A percentile compares a stretch with the other conserved stretches of the same genome.
phyloP scores from a whole-genome alignment of 176 grass and related monocot genomes.

The Eremochloa ophiuroides region DNA sequence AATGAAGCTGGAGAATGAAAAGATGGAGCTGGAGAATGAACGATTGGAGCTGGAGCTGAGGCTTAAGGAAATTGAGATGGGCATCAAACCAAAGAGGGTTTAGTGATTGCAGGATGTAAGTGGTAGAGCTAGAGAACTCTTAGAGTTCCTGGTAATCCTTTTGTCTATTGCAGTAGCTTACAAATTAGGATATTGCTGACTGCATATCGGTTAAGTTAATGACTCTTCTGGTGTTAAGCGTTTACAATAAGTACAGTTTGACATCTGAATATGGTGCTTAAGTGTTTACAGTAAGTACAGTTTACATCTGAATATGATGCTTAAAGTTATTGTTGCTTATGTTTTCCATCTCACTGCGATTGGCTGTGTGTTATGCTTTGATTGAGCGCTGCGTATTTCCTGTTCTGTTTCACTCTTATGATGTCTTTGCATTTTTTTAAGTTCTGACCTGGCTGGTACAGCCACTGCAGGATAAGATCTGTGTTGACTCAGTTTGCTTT shows the following conservation, averaged over 20 bases:
- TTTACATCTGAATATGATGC: too few species aligned
- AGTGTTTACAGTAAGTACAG: too few species aligned
- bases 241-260: slow-evolving; percentile 10
- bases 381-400: background rate
- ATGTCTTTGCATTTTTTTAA: background rate
- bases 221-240: slow-evolving; percentile 14
- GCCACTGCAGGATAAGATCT: background rate
- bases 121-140: slow-evolving; percentile 30
- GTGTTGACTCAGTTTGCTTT: background rate
- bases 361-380: slow-evolving; percentile 4
- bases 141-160: slow-evolving; percentile 30
- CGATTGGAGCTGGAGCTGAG: slow-evolving; percentile 62
- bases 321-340: background rate
- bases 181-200: slow-evolving; percentile 31
- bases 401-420: background rate
- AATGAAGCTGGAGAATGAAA: slow-evolving; percentile 76
- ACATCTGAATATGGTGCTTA: slow-evolving; percentile 26
- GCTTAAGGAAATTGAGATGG: slow-evolving; percentile 62
- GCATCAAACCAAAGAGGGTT: slow-evolving; percentile 45
- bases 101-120: slow-evolving; percentile 11
- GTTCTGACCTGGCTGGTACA: background rate
- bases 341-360: background rate
- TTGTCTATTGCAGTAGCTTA: slow-evolving; percentile 33
- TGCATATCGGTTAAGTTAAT: slow-evolving; percentile 11
- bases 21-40: slow-evolving; percentile 78